Evolutionary conservation across 2,329 filamentous ascomycete genomes (phyloP).

Genomic region (Calonectria montana): DNA sequence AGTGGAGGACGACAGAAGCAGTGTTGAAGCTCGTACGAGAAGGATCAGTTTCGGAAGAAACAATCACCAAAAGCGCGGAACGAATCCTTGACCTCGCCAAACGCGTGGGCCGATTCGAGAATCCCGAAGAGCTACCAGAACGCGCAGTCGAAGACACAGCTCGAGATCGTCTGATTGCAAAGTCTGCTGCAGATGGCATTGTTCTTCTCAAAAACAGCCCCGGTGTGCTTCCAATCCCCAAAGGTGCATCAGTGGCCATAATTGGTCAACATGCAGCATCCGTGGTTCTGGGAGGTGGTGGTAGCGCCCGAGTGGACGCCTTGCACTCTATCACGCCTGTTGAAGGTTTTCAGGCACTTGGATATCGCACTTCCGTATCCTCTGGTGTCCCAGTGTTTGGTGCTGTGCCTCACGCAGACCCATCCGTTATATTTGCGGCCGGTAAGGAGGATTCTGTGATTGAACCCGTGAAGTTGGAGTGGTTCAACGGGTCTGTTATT

Average conservation of each 20-base stretch:
- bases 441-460: background rate
- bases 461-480: constrained; percentile 4
- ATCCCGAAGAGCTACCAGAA: constrained; percentile 17
- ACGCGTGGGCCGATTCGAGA: constrained; percentile 9
- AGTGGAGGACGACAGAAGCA: background rate
- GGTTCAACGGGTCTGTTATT: constrained; percentile 19
- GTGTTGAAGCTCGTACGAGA: background rate
- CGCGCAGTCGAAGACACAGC: constrained; percentile 33
- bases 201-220: constrained; percentile 71
- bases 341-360: background rate
- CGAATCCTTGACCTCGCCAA: constrained; percentile 3
- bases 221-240: constrained; percentile 63
- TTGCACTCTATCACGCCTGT: background rate
- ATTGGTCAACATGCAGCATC: constrained; percentile 43
- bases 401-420: constrained; percentile 9
- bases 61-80: background rate
- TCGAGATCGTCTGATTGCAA: constrained; percentile 12
- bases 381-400: constrained; percentile 15
- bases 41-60: background rate
- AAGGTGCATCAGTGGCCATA: constrained; percentile 26
- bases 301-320: constrained; percentile 12
- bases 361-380: background rate
- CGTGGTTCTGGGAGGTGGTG: constrained; percentile 39
- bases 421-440: background rate
- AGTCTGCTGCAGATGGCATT: constrained; percentile 41